These are phyloP conservation scores for Hyphopichia homilentoma DNA, from an alignment of 805 yeast species.

Conservation along the genomic window DNA sequence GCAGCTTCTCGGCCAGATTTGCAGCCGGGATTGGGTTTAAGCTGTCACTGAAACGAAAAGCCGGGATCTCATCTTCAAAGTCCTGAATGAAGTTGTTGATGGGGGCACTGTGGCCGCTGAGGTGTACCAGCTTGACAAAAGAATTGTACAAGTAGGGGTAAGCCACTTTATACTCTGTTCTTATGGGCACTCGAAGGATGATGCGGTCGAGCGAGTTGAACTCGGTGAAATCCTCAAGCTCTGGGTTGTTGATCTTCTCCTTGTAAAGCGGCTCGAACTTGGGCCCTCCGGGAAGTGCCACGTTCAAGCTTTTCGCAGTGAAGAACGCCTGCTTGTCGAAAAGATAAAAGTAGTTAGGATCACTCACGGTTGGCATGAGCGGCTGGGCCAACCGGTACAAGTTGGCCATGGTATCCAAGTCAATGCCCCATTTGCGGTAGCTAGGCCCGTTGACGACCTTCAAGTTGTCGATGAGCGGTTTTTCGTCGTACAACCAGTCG, in stretches of 20 bases:
- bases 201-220: slow-evolving; percentile 86
- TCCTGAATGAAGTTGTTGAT: slow-evolving; percentile 48
- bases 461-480: slow-evolving; percentile 61
- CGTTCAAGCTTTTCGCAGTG: slow-evolving; percentile 87
- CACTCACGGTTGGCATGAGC: slow-evolving; percentile 52
- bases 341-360: slow-evolving; percentile 61
- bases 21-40: slow-evolving; percentile 51
- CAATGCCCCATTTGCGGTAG: slow-evolving; percentile 68
- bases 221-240: slow-evolving; percentile 77
- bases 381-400: slow-evolving; percentile 71
- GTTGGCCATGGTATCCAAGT: slow-evolving; percentile 57
- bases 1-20: slow-evolving; percentile 6
- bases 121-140: slow-evolving; percentile 59
- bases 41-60: slow-evolving; percentile 52
- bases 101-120: slow-evolving; percentile 65
- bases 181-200: slow-evolving; percentile 70
- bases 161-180: slow-evolving; percentile 84
- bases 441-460: slow-evolving; percentile 69
- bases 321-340: slow-evolving; percentile 78
- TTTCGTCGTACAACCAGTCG: slow-evolving; percentile 80
- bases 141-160: slow-evolving; percentile 84
- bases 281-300: slow-evolving; percentile 93
- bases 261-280: slow-evolving; percentile 83
- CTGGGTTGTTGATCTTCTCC: slow-evolving; percentile 53
- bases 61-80: slow-evolving; percentile 27